These are phyloP conservation scores for Waltiozyma solani DNA, from an alignment of 1,139 yeast species.

Conservation along the genomic window DNA sequence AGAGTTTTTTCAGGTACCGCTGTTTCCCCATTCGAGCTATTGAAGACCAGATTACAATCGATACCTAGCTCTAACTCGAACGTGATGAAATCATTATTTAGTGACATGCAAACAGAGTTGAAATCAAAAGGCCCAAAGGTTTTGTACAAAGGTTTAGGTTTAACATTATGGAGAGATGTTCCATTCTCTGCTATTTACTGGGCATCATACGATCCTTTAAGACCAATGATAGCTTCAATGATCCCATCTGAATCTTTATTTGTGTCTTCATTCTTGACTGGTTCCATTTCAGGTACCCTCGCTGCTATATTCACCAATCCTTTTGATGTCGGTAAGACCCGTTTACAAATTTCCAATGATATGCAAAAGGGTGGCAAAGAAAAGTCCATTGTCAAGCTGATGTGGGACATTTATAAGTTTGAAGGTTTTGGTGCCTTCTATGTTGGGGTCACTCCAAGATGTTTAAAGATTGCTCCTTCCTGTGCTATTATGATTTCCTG, in stretches of 20 bases:
- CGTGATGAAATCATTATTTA: conserved; percentile 33
- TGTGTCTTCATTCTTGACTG: conserved; percentile 68
- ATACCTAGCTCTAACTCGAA: conserved; percentile 41
- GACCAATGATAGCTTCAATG: conserved; percentile 8
- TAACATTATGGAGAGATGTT: conserved; percentile 94
- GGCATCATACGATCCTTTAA: conserved; percentile 64
- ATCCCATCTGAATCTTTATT: conserved; percentile 28
- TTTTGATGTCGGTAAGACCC: conserved; percentile 93
- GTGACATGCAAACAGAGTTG: conserved; percentile 49
- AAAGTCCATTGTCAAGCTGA: conserved; percentile 53
- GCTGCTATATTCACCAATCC: conserved; percentile 91
- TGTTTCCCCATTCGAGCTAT: conserved; percentile 79
- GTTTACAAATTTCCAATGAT: conserved; percentile 49
- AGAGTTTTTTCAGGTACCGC: conserved; percentile 76
- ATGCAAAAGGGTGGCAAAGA: conserved; percentile 14
- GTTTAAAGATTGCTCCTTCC: conserved; percentile 89
- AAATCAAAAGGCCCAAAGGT: conserved; percentile 48
- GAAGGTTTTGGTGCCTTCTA: conserved; percentile 78
- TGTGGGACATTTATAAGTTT: conserved; percentile 46
- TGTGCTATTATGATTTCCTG: conserved; percentile 98
- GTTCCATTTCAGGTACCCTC: conserved; percentile 73
- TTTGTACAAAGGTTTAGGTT: conserved; percentile 73
- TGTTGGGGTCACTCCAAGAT: conserved; percentile 78
- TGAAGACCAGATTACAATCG: conserved; percentile 84
- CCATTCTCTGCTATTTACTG: conserved; percentile 95